phyloP scores from a whole-genome alignment of 2,329 filamentous ascomycete species.

The Escovopsis sp. region DNA sequence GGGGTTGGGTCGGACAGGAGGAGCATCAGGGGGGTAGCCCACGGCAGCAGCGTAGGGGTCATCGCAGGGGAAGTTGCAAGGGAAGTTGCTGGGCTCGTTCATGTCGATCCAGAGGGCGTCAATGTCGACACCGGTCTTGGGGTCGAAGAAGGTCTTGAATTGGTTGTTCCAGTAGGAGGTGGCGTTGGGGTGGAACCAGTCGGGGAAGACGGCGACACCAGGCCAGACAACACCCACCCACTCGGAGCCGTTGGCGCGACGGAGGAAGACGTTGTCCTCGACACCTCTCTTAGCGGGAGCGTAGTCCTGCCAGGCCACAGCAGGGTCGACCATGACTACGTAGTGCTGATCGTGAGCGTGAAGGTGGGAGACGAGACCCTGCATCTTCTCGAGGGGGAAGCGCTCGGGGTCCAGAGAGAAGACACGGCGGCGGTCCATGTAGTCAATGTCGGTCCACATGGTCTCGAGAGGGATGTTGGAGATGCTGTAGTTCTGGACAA shows the following conservation, averaged over 20 bases:
- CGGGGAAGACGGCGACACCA: slow-evolving; percentile 56
- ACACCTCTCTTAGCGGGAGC: slow-evolving; percentile 26
- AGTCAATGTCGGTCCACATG: slow-evolving; percentile 62
- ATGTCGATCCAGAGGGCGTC: slow-evolving; percentile 69
- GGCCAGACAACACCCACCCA: slow-evolving; percentile 63
- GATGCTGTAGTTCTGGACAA: slow-evolving; percentile 50
- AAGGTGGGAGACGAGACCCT: slow-evolving; percentile 49
- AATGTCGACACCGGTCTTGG: slow-evolving; percentile 52
- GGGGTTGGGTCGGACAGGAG: slow-evolving; percentile 47
- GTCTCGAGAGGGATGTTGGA: slow-evolving; percentile 57
- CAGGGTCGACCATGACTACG: slow-evolving; percentile 65
- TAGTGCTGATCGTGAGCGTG: slow-evolving; percentile 55
- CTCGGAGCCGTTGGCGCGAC: slow-evolving; percentile 37
- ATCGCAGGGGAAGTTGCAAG: slow-evolving; percentile 16
- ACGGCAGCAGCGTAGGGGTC: slow-evolving; percentile 12
- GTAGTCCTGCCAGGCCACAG: slow-evolving; percentile 37
- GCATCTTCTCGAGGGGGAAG: slow-evolving; percentile 47
- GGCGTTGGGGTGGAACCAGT: slow-evolving; percentile 58
- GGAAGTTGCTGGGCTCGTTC: slow-evolving; percentile 31
- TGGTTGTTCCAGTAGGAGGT: slow-evolving; percentile 56
- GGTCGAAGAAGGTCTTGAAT: slow-evolving; percentile 49
- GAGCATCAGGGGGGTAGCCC: slow-evolving; percentile 44
- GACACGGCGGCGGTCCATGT: slow-evolving; percentile 41
- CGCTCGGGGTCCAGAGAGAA: slow-evolving; percentile 56
- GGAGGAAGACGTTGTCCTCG: slow-evolving; percentile 32